These are phyloP conservation scores for Trypanosoma rangeli DNA, from an alignment of 208 protist species.

Conservation along the genomic window DNA sequence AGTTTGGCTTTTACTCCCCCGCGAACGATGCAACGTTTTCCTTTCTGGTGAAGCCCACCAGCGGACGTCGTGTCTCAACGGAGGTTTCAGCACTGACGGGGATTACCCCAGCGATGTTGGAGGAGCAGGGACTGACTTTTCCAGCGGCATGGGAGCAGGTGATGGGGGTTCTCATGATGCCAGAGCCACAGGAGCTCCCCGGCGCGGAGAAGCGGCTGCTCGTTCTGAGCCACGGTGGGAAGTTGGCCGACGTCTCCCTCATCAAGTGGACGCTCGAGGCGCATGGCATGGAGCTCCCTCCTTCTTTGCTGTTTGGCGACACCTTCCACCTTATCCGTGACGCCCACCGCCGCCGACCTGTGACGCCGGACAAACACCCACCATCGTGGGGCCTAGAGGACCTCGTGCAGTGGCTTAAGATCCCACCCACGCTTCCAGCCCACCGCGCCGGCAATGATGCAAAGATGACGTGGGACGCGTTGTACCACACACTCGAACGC, in stretches of 20 bases:
- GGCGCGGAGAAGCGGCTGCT: constrained; percentile 64
- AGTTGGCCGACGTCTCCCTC: constrained; percentile 85
- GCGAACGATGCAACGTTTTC: constrained; percentile 69
- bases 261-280: constrained; percentile 87
- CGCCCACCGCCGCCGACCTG: constrained; percentile 80
- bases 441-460: constrained; percentile 89
- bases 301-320: constrained; percentile 81
- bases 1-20: constrained; percentile 85
- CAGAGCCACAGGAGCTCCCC: constrained; percentile 66
- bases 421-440: constrained; percentile 62
- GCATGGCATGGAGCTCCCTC: constrained; percentile 55
- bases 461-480: constrained; percentile 88
- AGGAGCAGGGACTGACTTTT: constrained; percentile 71
- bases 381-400: constrained; percentile 83
- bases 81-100: constrained; percentile 75
- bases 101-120: constrained; percentile 79
- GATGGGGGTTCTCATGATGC: constrained; percentile 61
- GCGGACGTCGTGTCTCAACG: constrained; percentile 46
- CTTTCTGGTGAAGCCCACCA: constrained; percentile 62
- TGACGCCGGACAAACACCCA: constrained; percentile 88
- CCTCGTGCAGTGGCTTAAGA: constrained; percentile 86
- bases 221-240: constrained; percentile 86
- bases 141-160: constrained; percentile 73
- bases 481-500: constrained; percentile 85
- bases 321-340: constrained; percentile 89